Base-by-base conservation (phyloP, 768 basidiomycete species). In the Leccinum truebloodii region DNA sequence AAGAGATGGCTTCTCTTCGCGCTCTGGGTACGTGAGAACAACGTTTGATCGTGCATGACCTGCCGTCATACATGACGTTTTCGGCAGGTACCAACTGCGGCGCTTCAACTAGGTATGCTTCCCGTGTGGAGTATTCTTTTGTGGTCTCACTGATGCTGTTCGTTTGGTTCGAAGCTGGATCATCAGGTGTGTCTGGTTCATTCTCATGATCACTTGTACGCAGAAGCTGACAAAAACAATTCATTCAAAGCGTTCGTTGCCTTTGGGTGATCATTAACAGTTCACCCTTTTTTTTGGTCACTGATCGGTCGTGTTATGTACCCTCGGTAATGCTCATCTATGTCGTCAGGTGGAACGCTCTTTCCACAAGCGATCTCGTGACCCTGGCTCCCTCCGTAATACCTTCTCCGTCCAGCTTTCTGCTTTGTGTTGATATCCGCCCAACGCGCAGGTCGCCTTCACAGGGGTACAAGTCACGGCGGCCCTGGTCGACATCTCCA, bases 31-130 rank as follows among this genome's bases (percentile, higher is more conserved):
- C 20, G 66, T 54, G 58, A 52, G 24, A 24, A 18, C 44, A 62
- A 44, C n/a, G 52, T 28, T 6, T 52, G 55, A 49, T 57, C 41
- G 8, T 6, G 39, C 20, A 52, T 32, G 52, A 26, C 9, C 34
- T 52, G 22, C 30, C 54, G 28, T 64, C 20, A 52, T n/a, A 6
- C 30, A 44, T 64, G 22, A 61, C 46, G 50, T 52, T 61, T 52
- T 46, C 20, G 28, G n/a, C 20, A 67, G 66, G 59, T 50, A 26
- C 66, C 66, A 9, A 63, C 55, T 55, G 66, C 66, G 4, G 34
- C n/a, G 13, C 48, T 67, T 54, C 49, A 68, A 61, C 55, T 65
- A 22, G 59, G 66, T 68, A 55, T 41, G 60, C 16, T 41, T 54
- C 48, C 30, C 10, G 49, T 53, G 30, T 30, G 24, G 52, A 20